phyloP scores from a whole-genome alignment of 441 rosid species.

The Pelargonium cotyledonis region DNA sequence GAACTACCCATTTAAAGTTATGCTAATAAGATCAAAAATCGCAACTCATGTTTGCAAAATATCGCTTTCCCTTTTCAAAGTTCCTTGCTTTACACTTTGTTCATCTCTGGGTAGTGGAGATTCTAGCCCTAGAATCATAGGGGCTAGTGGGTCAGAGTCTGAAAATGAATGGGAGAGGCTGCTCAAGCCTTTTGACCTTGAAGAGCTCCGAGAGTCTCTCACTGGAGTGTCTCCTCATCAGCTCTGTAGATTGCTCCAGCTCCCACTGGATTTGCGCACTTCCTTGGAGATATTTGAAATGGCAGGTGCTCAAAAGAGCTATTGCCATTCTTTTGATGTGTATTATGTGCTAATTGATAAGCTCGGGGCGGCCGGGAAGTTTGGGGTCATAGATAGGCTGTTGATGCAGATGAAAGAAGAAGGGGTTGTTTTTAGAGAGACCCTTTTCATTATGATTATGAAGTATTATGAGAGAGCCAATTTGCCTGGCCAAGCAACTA shows the following conservation, averaged over 20 bases:
- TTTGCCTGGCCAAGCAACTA: conserved; percentile 72
- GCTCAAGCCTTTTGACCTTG: conserved; percentile 68
- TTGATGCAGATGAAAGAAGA: conserved; percentile 73
- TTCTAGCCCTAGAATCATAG: conserved; percentile 4
- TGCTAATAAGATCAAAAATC: conserved; percentile 43
- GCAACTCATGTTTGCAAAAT: conserved; percentile 29
- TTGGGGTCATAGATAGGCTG: conserved; percentile 52
- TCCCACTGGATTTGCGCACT: conserved; percentile 62
- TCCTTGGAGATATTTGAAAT: conserved; percentile 56
- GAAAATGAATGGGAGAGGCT: conserved; percentile 75
- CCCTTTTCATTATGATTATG: conserved; percentile 68
- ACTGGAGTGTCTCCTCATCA: conserved; percentile 56
- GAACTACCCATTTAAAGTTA: conserved; percentile 21
- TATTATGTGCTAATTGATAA: conserved; percentile 56
- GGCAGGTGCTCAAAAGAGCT: conserved; percentile 64
- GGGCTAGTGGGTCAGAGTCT: conserved; percentile 25
- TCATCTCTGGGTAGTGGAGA: conserved; percentile 23
- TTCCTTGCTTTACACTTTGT: conserved; percentile 11
- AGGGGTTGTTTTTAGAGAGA: conserved; percentile 54
- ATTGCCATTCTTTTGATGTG: conserved; percentile 55
- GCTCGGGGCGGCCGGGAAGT: conserved; percentile 61
- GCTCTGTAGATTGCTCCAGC: conserved; percentile 62
- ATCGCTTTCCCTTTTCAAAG: conserved; percentile 21
- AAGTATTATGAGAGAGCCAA: conserved; percentile 47
- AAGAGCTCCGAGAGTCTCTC: conserved; percentile 47